A percentile compares a stretch with the other conserved stretches of the same genome.
Conservation (phyloP, 495 filamentous ascomycete genomes). For the Zalerion maritima region DNA sequence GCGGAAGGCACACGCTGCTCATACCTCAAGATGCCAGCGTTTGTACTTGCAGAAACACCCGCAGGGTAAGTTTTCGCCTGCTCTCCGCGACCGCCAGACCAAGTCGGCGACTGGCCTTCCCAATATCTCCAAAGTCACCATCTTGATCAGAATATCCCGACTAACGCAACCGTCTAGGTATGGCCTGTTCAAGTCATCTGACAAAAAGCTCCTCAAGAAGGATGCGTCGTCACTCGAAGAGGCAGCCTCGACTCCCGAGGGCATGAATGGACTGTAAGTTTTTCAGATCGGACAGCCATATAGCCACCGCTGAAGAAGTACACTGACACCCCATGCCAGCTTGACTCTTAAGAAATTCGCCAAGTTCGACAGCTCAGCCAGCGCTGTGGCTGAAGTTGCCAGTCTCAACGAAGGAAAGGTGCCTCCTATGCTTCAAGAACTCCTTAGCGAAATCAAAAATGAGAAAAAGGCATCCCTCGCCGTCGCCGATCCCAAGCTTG, state of each 20-base stretch:
- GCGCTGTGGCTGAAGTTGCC: slow-evolving; percentile 75
- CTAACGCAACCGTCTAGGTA: slow-evolving; percentile 49
- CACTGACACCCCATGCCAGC: slow-evolving; percentile 26
- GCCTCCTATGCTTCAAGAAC: slow-evolving; percentile 67
- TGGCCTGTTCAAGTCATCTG: slow-evolving; percentile 91
- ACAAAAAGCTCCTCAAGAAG: slow-evolving; percentile 91
- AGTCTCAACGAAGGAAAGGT: slow-evolving; percentile 87
- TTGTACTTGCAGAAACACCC: slow-evolving; percentile 81
- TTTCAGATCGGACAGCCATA: background rate
- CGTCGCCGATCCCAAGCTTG: slow-evolving; percentile 89
- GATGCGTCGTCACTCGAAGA: slow-evolving; percentile 59
- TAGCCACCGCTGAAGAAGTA: slow-evolving; percentile 4
- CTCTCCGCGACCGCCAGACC: background rate
- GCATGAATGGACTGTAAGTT: slow-evolving; percentile 72
- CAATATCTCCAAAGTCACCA: slow-evolving; percentile 1
- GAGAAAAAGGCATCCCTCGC: slow-evolving; percentile 95
- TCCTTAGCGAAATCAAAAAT: slow-evolving; percentile 85
- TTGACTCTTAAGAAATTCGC: slow-evolving; percentile 91
- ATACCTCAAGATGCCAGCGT: slow-evolving; percentile 47
- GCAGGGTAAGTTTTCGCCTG: slow-evolving; percentile 45
- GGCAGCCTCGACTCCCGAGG: slow-evolving; percentile 67
- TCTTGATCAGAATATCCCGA: slow-evolving; percentile 10
- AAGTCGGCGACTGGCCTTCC: background rate
- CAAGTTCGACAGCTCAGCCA: slow-evolving; percentile 87
- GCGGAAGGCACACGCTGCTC: slow-evolving; percentile 2